Base-by-base conservation (phyloP, 2,329 filamentous ascomycete species). In the Microsporum canis region DNA sequence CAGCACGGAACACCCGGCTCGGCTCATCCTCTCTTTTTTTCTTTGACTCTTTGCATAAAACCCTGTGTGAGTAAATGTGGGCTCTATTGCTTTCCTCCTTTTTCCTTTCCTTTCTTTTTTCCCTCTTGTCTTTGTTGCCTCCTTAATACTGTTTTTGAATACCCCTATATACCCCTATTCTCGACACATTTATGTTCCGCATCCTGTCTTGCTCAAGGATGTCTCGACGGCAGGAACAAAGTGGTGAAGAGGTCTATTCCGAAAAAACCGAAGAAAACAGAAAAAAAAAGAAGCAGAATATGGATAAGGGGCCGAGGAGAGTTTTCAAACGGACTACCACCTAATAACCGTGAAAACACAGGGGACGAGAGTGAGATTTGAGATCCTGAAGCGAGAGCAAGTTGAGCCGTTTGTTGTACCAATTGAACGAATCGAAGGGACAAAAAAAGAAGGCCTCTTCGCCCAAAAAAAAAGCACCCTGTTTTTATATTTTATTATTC, bases 21-120 rank as follows among this genome's bases (percentile, higher is more conserved):
- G 59, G 62, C 59, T 57, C n/a, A n/a, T 39, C 31, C n/a, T 55
- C 14, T 64, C 61, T 72, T 73, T 68, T 79, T 75, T 3, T 64
- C 29, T 78, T 60, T 5, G 74, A 68, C 27, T 58, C 39, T 58
- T 29, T 39, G 53, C 53, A 56, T 56, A 36, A 29, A 39, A 60
- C 55, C 55, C 41, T 61, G 62, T 63, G 31, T 59, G 59, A 63
- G 57, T 62, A 56, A 41, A 45, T 60, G 47, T 59, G 61, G 38
- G 61, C 14, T 58, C 59, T 33, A 57, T 45, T 45, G 14, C 41
- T 45, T 45, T 45, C 41, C 41, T 45, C 17, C 6, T 29, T 23
- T 47, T 23, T 17, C 39, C 7, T 57, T 33, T 41, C 53, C 39
- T 57, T 57, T 57, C 29, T 31, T 47, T 53, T 41, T 23, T 57